phyloP scores from a whole-genome alignment of 2,329 filamentous ascomycete species.

The Aspergillus sp. region DNA sequence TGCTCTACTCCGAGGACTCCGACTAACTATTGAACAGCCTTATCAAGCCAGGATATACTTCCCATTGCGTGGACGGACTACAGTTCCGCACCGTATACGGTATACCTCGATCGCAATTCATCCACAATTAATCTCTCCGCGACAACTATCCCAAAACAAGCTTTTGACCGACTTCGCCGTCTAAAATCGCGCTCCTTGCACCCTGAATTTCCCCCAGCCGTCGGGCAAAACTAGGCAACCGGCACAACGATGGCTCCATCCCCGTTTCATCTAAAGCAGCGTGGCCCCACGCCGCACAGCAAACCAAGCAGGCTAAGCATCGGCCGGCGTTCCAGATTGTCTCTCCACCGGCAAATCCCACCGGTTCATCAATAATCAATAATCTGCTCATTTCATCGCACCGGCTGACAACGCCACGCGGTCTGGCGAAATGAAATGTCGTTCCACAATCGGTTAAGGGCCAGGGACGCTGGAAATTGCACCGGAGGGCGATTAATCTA shows the following conservation, averaged over 20 bases:
- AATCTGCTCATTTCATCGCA: neutral
- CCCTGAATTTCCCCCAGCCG: neutral
- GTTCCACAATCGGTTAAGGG: neutral
- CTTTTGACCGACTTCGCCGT: neutral
- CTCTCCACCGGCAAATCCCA: neutral
- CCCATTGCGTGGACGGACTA: too few species aligned
- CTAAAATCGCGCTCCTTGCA: neutral
- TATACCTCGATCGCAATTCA: slow-evolving; percentile 15
- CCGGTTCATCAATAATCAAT: neutral
- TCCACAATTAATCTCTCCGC: neutral
- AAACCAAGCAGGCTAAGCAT: neutral
- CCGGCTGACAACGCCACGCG: neutral
- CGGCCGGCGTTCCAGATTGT: neutral
- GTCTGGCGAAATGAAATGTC: neutral
- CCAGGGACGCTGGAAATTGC: neutral
- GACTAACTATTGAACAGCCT: too few species aligned
- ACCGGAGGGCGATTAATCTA: neutral
- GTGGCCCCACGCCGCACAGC: neutral
- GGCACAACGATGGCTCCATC: neutral
- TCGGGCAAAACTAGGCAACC: too few species aligned
- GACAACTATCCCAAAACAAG: neutral
- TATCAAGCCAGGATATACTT: too few species aligned
- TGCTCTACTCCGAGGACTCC: too few species aligned
- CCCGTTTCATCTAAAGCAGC: neutral
- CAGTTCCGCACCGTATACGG: too few species aligned